Percentiles rank a stretch among this genome's conserved stretches.
phyloP scores from a whole-genome alignment of 257 asterid genomes.

The Fraxinus pennsylvanica region DNA sequence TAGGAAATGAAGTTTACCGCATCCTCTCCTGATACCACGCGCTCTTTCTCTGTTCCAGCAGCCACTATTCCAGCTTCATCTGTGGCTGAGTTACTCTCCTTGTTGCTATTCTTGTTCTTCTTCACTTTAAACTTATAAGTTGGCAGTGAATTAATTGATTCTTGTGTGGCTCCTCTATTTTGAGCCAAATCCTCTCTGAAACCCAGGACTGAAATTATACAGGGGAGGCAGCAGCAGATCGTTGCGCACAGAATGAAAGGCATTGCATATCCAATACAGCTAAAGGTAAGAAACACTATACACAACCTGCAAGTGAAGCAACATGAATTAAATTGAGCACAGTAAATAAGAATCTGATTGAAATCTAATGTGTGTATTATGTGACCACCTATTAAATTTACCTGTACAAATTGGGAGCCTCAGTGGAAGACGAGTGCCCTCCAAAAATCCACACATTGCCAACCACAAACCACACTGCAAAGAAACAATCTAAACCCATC shows the following conservation, averaged over 20 bases:
- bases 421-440: constrained; percentile 79
- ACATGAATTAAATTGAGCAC: not conserved
- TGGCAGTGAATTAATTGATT: constrained; percentile 86
- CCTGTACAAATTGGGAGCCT: constrained; percentile 94
- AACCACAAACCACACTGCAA: constrained; percentile 97
- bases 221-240: constrained; percentile 98
- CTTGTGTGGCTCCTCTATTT: constrained; percentile 91
- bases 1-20: constrained; percentile 59
- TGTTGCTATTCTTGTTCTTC: constrained; percentile 47
- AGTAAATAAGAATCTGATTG: not conserved
- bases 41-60: constrained; percentile 97
- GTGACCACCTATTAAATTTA: constrained; percentile 19
- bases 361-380: not conserved
- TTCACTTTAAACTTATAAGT: constrained; percentile 75
- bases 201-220: constrained; percentile 87
- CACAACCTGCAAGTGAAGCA: constrained; percentile 64
- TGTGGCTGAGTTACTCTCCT: constrained; percentile 41
- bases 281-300: constrained; percentile 83
- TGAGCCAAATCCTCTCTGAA: constrained; percentile 81
- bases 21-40: constrained; percentile 85
- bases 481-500: constrained; percentile 95
- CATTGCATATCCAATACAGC: constrained; percentile 97
- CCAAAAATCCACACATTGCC: constrained; percentile 98
- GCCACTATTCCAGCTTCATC: constrained; percentile 89
- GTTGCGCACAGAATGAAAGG: constrained; percentile 92